Percentiles rank a stretch among this genome's conserved stretches.
Conservation (phyloP, 257 asterid species). For the Leonotis leonurus region DNA sequence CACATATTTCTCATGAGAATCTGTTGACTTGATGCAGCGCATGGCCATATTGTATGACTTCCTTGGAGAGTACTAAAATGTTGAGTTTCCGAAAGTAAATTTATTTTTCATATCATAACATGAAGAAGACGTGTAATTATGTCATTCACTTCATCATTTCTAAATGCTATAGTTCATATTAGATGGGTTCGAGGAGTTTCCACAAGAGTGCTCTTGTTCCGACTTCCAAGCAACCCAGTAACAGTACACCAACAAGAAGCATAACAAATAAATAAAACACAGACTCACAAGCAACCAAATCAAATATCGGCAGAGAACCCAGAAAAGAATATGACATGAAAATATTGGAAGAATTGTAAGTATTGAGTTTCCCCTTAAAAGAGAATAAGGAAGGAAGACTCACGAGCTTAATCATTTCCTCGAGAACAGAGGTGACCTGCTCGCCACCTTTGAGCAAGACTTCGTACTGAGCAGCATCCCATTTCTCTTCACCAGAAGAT, state of each 20-base stretch:
- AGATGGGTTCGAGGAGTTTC: too few species aligned
- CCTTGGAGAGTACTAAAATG: background rate
- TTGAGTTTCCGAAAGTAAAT: too few species aligned
- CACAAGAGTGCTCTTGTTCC: background rate
- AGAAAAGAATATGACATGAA: too few species aligned
- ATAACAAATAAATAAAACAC: background rate
- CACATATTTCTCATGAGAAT: background rate
- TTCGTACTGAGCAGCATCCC: slow-evolving; percentile 55
- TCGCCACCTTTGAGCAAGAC: slow-evolving; percentile 77
- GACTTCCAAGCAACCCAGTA: background rate
- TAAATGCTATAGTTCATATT: too few species aligned
- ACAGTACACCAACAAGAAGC: background rate
- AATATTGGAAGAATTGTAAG: too few species aligned
- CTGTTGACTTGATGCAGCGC: background rate
- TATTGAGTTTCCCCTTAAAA: too few species aligned
- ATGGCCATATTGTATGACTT: background rate
- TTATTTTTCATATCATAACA: too few species aligned
- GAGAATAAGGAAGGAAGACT: slow-evolving; percentile 11
- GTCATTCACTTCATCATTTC: too few species aligned
- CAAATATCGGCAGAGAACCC: too few species aligned
- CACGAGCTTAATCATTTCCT: slow-evolving; percentile 86
- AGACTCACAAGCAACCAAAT: too few species aligned
- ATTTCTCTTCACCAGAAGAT: slow-evolving; percentile 15
- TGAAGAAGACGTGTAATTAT: too few species aligned
- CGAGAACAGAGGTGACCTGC: slow-evolving; percentile 89